A percentile compares a stretch with the other conserved stretches of the same genome.
These are phyloP conservation scores for Lonicera japonica DNA, from an alignment of 129 eudicot species.

Conservation along the genomic window DNA sequence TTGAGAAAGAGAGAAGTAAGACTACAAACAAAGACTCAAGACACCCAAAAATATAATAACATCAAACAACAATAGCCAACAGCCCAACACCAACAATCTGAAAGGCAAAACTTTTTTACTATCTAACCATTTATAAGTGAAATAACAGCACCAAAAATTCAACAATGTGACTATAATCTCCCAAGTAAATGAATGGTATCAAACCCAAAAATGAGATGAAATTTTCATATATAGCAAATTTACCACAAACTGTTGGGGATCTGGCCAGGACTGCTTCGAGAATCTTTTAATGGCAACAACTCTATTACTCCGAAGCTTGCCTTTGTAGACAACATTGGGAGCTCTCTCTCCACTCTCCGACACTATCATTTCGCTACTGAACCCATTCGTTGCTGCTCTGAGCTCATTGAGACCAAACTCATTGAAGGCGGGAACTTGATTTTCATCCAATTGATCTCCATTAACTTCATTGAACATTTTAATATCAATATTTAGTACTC, in stretches of 20 bases:
- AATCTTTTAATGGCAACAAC: conserved; percentile 58
- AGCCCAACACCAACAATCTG: no score
- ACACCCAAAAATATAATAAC: no score
- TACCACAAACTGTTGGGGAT: conserved; percentile 58
- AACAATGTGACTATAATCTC: no score
- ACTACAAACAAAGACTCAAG: no score
- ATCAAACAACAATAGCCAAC: no score
- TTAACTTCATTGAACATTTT: conserved; percentile 12
- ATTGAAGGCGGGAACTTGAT: conserved; percentile 40
- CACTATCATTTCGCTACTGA: conserved; percentile 48
- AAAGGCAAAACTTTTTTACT: no score
- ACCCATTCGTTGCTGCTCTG: conserved; percentile 55
- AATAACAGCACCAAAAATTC: no score
- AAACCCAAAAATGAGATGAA: not conserved
- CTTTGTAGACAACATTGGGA: conserved; percentile 60
- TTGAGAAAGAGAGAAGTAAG: no score
- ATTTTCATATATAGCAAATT: not conserved
- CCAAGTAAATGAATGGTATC: not conserved
- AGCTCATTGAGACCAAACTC: conserved; percentile 47
- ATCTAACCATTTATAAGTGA: no score
- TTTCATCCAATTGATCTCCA: conserved; percentile 23
- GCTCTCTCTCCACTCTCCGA: conserved; percentile 72
- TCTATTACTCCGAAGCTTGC: conserved; percentile 36
- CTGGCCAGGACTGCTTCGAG: conserved; percentile 72
- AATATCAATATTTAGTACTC: not conserved